Conservation (phyloP, 169 alveolate genomes). For the Cyclospora cayetanensis region DNA sequence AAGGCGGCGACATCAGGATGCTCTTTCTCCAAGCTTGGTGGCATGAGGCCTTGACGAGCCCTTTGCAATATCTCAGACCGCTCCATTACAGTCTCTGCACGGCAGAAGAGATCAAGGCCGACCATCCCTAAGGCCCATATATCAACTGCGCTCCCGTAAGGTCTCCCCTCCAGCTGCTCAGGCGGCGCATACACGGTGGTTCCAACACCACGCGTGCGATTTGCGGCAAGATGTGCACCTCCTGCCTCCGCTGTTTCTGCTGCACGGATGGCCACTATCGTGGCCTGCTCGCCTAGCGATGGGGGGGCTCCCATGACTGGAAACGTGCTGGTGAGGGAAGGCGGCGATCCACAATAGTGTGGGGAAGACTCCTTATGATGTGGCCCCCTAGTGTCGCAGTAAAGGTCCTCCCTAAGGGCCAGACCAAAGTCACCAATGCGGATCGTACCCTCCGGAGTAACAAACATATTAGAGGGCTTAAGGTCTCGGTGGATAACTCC, state of each 20-base stretch:
- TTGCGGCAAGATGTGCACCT: background rate
- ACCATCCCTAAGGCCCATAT: constrained; percentile 78
- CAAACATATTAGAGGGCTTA: constrained; percentile 92
- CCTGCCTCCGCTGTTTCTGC: background rate
- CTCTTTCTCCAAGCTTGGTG: background rate
- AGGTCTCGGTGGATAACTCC: constrained; percentile 92
- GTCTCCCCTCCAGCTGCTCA: constrained; percentile 77
- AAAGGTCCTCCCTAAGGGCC: constrained; percentile 73
- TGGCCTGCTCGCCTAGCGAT: background rate
- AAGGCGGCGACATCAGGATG: constrained; percentile 19
- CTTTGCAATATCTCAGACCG: constrained; percentile 70
- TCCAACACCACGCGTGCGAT: constrained; percentile 77
- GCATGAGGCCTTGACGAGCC: constrained; percentile 73
- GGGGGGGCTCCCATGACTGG: background rate
- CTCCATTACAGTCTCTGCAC: constrained; percentile 77
- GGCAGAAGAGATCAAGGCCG: constrained; percentile 72
- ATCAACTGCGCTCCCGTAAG: constrained; percentile 74
- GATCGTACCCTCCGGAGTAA: constrained; percentile 82
- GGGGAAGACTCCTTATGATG: background rate
- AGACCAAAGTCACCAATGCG: constrained; percentile 93
- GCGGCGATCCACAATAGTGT: background rate
- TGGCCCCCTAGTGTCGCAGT: background rate
- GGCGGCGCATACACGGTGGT: constrained; percentile 78
- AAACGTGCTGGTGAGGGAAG: background rate
- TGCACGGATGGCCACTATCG: background rate